Evolutionary conservation across 208 protist genomes (phyloP).

Genomic region (Trypanosoma platydactyli): DNA sequence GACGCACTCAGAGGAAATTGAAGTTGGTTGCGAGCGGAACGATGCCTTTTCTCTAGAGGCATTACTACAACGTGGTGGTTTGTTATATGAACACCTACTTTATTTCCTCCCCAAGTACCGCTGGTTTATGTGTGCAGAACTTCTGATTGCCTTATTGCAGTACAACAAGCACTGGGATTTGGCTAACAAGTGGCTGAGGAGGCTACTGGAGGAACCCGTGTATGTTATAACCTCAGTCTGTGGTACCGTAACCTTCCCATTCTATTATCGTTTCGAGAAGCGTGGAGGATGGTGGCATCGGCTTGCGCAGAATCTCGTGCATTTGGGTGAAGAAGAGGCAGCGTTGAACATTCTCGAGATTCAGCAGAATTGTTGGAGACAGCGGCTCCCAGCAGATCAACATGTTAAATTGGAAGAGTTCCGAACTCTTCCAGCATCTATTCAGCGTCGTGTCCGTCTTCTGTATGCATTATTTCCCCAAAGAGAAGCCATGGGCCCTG

Average conservation of each 20-base stretch:
- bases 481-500: background rate
- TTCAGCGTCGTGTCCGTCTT: slow-evolving; percentile 68
- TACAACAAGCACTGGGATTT: slow-evolving; percentile 49
- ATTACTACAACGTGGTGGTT: slow-evolving; percentile 45
- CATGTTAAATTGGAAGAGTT: slow-evolving; percentile 1
- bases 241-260: slow-evolving; percentile 32
- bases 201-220: slow-evolving; percentile 61
- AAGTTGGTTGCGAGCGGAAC: background rate
- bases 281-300: slow-evolving; percentile 65
- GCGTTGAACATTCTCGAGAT: slow-evolving; percentile 53
- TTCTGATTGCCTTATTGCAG: slow-evolving; percentile 57
- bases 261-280: slow-evolving; percentile 61
- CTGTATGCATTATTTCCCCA: slow-evolving; percentile 60
- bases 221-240: slow-evolving; percentile 32
- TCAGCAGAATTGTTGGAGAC: slow-evolving; percentile 39
- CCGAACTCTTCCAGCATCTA: slow-evolving; percentile 32
- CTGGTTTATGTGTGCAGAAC: slow-evolving; percentile 70
- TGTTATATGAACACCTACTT: slow-evolving; percentile 62
- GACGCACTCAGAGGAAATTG: background rate
- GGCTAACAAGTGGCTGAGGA: slow-evolving; percentile 57
- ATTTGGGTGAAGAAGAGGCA: slow-evolving; percentile 43
- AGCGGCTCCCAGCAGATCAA: slow-evolving; percentile 1
- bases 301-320: slow-evolving; percentile 57
- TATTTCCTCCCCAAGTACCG: slow-evolving; percentile 68
- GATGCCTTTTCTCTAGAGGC: slow-evolving; percentile 12